Evolutionary conservation across 23 red algal genomes (phyloP).

Genomic region (Gracilaria gracilis): DNA sequence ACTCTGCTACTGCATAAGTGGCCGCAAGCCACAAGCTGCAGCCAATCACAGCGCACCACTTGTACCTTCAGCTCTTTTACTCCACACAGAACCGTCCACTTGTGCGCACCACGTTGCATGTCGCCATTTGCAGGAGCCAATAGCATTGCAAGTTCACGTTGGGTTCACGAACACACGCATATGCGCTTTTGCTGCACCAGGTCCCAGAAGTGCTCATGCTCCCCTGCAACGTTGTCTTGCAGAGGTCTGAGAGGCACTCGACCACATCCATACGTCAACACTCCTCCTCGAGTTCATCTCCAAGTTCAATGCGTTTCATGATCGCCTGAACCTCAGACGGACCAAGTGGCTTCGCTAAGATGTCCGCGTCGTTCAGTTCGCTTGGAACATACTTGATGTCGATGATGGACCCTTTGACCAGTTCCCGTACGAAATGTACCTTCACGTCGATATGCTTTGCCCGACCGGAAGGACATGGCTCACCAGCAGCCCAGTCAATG

Average conservation of each 20-base stretch:
- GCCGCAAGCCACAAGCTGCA: not conserved
- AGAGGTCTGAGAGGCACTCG: not conserved
- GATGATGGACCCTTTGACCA: not conserved
- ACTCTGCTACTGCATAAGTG: not conserved
- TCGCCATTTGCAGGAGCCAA: too few species aligned
- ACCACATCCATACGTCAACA: too few species aligned
- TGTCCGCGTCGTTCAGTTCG: not conserved
- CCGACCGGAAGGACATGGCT: slow-evolving; percentile 12
- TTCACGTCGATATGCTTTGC: slow-evolving; percentile 37
- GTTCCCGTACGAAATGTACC: slow-evolving; percentile 2
- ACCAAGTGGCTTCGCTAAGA: slow-evolving; percentile 4
- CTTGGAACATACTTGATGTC: slow-evolving; percentile 13
- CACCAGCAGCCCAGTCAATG: not conserved
- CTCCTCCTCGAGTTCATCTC: not conserved
- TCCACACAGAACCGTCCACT: not conserved
- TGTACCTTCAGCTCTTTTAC: not conserved
- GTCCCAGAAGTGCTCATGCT: too few species aligned
- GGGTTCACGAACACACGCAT: too few species aligned
- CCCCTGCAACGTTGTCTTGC: too few species aligned
- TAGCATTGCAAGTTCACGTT: too few species aligned
- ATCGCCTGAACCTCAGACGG: not conserved
- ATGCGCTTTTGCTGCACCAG: too few species aligned
- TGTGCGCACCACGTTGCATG: too few species aligned
- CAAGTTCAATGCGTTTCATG: not conserved
- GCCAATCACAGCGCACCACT: slow-evolving; percentile 4